Evolutionary conservation across 768 basidiomycete genomes (phyloP), one percentile per base, ranked within the genome.

Genomic region (Xerocomellus amylosporus): DNA sequence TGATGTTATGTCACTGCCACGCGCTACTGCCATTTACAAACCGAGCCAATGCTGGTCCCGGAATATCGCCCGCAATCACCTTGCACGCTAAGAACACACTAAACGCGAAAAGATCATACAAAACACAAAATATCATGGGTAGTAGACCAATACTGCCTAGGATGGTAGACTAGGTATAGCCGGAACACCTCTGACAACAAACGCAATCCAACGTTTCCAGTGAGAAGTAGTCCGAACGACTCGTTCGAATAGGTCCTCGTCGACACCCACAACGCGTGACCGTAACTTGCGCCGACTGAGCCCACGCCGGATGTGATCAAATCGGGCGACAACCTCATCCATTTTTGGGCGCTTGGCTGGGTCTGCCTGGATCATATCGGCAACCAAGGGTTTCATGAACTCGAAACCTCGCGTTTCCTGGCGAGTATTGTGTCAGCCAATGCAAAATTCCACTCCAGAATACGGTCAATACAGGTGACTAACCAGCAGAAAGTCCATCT

Each of bases 131-230:
- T 9, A 19, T 10, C 14, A 31, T 12, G 13, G 15, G 8, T 14
- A 15, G 5, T 22, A 20, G 13, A 15, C 19, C 4, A 10, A 6
- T 46, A 46, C 14, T 2, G 2, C n/a, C 46, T 47, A 49, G 22
- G 33, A 41, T 9, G 33, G 30, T 24, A 30, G 36, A 9, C 45
- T 33, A 24, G 59, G 62, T 47, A 61, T 36, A 15, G 63, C 53
- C 1, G 63, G 62, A 30, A 64, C 13, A 0, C 56, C 2, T 17
- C 43, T 53, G 2, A 43, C 42, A 10, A 64, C 39, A 36, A 61
- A 64, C 3, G 28, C 36, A 34, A 64, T 52, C 15, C 59, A 60
- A 19, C 66, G 67, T 4, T 19, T 55, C 70, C 70, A 71, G 36
- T 71, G 67, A 4, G 30, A 7, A 22, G 58, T 39, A 5, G 30